Evolutionary conservation across 768 basidiomycete genomes (phyloP), one percentile per base, ranked within the genome.

Genomic region (Boletus eberwhitei): DNA sequence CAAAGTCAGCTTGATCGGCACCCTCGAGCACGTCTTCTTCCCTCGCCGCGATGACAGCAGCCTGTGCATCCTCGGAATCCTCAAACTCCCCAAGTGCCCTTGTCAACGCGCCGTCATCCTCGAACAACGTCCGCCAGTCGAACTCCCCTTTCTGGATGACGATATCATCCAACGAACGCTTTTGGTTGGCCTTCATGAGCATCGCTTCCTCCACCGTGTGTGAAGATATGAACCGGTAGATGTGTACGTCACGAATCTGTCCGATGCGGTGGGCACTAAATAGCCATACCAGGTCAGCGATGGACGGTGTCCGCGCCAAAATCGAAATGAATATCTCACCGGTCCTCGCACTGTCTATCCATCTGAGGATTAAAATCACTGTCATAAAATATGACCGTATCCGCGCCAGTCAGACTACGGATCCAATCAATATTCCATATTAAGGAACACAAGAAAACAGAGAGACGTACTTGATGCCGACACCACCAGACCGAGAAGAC

Each of bases 331-430:
- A 24, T 4, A n/a, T 62, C 80, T 57, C 66, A 87, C 86, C 88
- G 80, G 71, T 98, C 96, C 72, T 95, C 92, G 62, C 97, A 98
- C 67, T 99, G 96, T 42, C 89, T 78, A 69, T 99, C 96, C 90
- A 96, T 97, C 69, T 97, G 95, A 1, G 95, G 95, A 63, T 93
- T 93, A 77, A 96, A 97, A 70, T 97, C 94, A 56, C 91, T 92
- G 66, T 98, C 96, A 65, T 96, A 98, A 71, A 99, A 95, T 51
- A 99, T 83, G 63, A 99, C 96, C 0, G 97, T 98, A 65, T 96
- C 93, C 19, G 93, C 93, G 17, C 90, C 90, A 7, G 87, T 89
- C 58, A 90, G 66, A 70, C 92, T 87, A 70, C 49, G 48, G 32
- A 24, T 14, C 16, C 31, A 4, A 50, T 69, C 48, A 53, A 61